Conservation (phyloP, 768 basidiomycete genomes). For the Naganishia friedmannii region DNA sequence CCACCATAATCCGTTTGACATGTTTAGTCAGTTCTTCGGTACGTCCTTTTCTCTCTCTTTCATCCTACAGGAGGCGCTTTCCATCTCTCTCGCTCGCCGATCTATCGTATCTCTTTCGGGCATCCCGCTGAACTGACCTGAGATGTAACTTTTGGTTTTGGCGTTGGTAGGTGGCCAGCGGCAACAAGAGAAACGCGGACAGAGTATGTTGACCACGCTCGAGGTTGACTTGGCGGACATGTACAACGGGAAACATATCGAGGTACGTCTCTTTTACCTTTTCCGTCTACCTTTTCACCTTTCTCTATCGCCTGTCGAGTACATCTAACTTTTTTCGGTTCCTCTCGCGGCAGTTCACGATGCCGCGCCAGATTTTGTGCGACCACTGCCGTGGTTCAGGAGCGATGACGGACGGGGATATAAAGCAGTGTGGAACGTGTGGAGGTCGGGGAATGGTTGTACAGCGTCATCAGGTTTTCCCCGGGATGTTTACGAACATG, state of each 20-base stretch:
- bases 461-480: constrained; percentile 89
- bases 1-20: constrained; percentile 79
- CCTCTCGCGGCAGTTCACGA: constrained; percentile 66
- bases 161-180: constrained; percentile 32
- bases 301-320: too few species aligned
- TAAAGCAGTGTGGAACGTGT: constrained; percentile 81
- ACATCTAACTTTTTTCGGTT: neutral
- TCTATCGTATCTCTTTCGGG: too few species aligned
- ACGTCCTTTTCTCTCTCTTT: constrained; percentile 18
- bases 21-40: constrained; percentile 87
- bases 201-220: constrained; percentile 52
- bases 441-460: constrained; percentile 80
- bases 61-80: too few species aligned
- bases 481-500: constrained; percentile 89
- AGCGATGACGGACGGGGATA: constrained; percentile 81
- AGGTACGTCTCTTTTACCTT: too few species aligned
- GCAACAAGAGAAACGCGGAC: constrained; percentile 51
- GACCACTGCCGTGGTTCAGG: constrained; percentile 96
- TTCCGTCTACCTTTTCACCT: too few species aligned
- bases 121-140: too few species aligned
- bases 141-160: too few species aligned
- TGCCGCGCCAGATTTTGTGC: constrained; percentile 87
- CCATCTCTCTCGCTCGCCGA: too few species aligned
- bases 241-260: constrained; percentile 80
- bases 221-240: constrained; percentile 85